Evolutionary conservation across 805 yeast genomes (phyloP), one percentile per base, ranked within the genome.

Genomic region (Nakazawaea populi): DNA sequence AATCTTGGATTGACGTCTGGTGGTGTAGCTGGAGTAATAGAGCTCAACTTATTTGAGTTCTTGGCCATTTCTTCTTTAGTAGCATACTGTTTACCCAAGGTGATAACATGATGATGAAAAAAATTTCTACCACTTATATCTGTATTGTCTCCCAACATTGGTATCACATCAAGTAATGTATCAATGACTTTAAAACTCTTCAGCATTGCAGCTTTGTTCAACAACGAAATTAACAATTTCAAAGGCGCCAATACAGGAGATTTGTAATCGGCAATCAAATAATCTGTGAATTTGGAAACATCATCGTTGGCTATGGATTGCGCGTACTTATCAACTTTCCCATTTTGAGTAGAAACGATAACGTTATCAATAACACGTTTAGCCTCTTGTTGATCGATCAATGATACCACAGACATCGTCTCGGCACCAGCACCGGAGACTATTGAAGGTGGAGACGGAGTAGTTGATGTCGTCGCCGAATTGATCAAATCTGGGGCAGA

Each of bases 51-150:
- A 8, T 42, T 52, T 24, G 37, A 51, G 35, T 52, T 32, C 35
- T 31, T 55, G 51, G 14, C 54, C 58, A 12, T 57, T 47, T 56
- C 60, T 48, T 55, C 52, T 42, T 64, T 61, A 60, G 72, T 60
- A 49, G 65, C 60, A 51, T 71, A 75, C 48, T 80, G 80, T 59
- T 89, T 83, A 4, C 96, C 96, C 51, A 87, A 74, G 7, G 86
- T 78, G 50, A 91, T 83, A 28, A 91, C 82, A 59, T 84, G 86
- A 56, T 88, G 89, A 64, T 91, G 98, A 59, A 91, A 78, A 60
- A 91, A 84, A 62, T 87, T 91, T 57, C 97, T 76, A 14, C 88
- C 88, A 50, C 85, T 82, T 42, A 91, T 80, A 59, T 90, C 97
- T 6, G 81, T 69, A 0, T 82, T 73, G 57, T 88, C 94, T 44